Conservation (phyloP, 192 early-diverging fungal genomes). For the Coemansia sp. region DNA sequence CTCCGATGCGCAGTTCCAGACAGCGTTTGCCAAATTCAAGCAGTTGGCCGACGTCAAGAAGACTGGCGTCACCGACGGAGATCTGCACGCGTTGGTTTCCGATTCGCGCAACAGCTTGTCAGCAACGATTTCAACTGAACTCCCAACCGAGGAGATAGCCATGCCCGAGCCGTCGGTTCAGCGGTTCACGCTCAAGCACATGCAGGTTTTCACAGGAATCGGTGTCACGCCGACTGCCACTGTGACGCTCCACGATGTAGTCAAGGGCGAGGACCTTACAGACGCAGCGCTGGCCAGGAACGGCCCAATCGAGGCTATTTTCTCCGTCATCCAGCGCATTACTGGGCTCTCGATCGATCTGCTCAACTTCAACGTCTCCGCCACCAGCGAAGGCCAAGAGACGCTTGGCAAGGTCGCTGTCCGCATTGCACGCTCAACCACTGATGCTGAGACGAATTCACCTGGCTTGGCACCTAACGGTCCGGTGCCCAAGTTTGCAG, state of each 20-base stretch:
- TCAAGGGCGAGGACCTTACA: constrained; percentile 40
- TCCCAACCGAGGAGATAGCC: background rate
- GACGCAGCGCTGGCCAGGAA: constrained; percentile 80
- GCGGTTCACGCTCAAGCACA: constrained; percentile 64
- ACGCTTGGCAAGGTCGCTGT: constrained; percentile 84
- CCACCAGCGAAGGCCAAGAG: constrained; percentile 84
- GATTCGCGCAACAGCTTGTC: constrained; percentile 62
- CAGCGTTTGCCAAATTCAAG: constrained; percentile 88
- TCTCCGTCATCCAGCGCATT: constrained; percentile 85
- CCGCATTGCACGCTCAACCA: constrained; percentile 66
- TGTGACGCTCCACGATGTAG: constrained; percentile 68
- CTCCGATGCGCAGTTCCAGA: constrained; percentile 67
- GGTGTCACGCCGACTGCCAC: constrained; percentile 78
- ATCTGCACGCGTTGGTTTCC: constrained; percentile 82
- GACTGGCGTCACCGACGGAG: constrained; percentile 82
- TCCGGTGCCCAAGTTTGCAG: constrained; percentile 59
- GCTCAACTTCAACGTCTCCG: constrained; percentile 82
- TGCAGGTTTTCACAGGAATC: constrained; percentile 81
- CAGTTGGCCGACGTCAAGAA: constrained; percentile 87
- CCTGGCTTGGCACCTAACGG: constrained; percentile 27
- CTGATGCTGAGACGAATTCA: constrained; percentile 35
- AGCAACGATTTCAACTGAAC: background rate
- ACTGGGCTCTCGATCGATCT: constrained; percentile 71
- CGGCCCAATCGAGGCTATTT: constrained; percentile 89
- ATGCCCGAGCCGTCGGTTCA: background rate